Evolutionary conservation across 139 green algal species (phyloP), one percentile per base, ranked within the genome.

Genomic region (Astrephomene gubernaculifera): DNA sequence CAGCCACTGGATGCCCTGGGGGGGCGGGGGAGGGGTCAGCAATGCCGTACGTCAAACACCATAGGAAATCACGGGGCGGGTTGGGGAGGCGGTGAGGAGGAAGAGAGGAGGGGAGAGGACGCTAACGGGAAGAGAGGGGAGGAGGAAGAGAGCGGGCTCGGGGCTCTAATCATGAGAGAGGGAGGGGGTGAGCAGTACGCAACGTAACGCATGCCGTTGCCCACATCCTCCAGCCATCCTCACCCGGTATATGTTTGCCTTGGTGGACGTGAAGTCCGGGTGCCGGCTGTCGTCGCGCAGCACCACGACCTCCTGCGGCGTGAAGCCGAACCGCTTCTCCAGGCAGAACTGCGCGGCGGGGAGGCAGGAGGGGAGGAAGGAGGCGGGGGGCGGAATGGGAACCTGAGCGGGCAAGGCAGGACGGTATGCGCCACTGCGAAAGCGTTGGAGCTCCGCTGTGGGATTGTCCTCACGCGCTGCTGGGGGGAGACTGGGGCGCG

Each of bases 241-340:
- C 41, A 85, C 79, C 79, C 79, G 22, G 65, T 60, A 86, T 19
- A 90, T 91, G 85, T 91, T 91, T 22, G 39, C 64, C 52, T 84
- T 84, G 33, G 84, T 88, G 54, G 80, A 71, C 2, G 64, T 89
- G 71, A 79, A 86, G 68, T 87, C 79, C 2, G 44, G 85, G 31
- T 81, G 45, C 38, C 79, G 67, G 0, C 24, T 14, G 81, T 91
- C 88, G 49, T 92, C 87, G 0, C 78, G 83, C 70, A 92, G 85
- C 61, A 89, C 54, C 57, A 90, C 25, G 38, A 93, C 82, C 44
- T 79, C 36, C 38, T 78, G 29, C 2, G 87, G 81, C 24, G 43
- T 63, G 71, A 90, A 93, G 31, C 86, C 87, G 81, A 89, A 93
- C 10, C 80, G 76, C 31, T 82, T 89, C 38, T 79, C 49, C 12